A percentile compares a stretch with the other conserved stretches of the same genome.
phyloP scores from a whole-genome alignment of 495 filamentous ascomycete genomes.

The Penicillium cataractarum region DNA sequence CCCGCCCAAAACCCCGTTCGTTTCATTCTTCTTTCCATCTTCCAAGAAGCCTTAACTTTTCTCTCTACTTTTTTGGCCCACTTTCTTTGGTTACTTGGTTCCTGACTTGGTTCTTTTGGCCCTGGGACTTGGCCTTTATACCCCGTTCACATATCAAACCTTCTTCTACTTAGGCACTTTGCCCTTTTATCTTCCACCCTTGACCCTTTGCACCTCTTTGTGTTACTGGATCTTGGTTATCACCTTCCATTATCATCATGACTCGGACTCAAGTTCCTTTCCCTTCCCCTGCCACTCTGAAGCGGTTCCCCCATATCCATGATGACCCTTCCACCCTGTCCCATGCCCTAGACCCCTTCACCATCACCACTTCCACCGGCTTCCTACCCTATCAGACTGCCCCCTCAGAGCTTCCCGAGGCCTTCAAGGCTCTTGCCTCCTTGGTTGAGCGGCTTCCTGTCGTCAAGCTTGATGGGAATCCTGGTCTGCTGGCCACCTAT shows the following conservation, averaged over 20 bases:
- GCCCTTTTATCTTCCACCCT: neutral
- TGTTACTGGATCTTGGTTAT: neutral
- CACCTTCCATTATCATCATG: constrained; percentile 28
- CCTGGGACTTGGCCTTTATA: constrained; percentile 28
- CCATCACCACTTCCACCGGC: constrained; percentile 81
- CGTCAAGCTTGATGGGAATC: constrained; percentile 64
- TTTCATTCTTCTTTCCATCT: constrained; percentile 24
- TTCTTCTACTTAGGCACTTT: constrained; percentile 23
- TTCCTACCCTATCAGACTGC: constrained; percentile 59
- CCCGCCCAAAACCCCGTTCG: constrained; percentile 30
- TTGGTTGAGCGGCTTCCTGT: constrained; percentile 77
- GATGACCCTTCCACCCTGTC: constrained; percentile 64
- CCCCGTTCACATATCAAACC: constrained; percentile 42
- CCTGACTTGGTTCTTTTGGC: constrained; percentile 39
- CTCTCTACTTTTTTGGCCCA: constrained; percentile 16
- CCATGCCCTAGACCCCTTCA: constrained; percentile 66
- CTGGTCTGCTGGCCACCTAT: constrained; percentile 75
- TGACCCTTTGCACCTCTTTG: constrained; percentile 1
- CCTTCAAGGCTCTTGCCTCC: constrained; percentile 69
- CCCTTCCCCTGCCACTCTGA: constrained; percentile 45
- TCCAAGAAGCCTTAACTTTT: constrained; percentile 10
- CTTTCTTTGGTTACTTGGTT: constrained; percentile 24
- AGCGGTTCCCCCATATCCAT: constrained; percentile 59
- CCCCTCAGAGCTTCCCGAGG: constrained; percentile 54
- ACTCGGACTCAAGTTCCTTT: constrained; percentile 36